Base-by-base conservation (phyloP, 2,329 filamentous ascomycete genomes). In the Talaromyces sp. region DNA sequence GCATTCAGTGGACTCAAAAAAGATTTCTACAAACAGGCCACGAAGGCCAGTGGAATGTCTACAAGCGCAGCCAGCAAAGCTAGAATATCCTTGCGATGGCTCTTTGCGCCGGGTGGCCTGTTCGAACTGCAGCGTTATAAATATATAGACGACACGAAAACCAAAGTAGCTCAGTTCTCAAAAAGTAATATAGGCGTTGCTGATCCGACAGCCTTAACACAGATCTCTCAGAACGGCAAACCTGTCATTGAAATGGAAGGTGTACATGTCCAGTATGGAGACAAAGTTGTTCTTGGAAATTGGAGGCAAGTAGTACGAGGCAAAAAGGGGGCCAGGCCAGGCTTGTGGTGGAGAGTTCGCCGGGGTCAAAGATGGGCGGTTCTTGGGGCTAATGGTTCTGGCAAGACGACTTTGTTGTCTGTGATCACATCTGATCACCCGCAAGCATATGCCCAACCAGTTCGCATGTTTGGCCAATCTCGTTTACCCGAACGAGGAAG, bases 391-490 rank as follows among this genome's bases (percentile, higher is more conserved):
- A 98, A 99, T 71, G 95, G 86, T 13, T 97, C 92, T 0, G 95
- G 95, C 19, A 99, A 99, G 81, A 99, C 95, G 0, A 99, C 95
- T 0, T 85, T 99, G 45, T 86, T 98, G 33, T 95, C 93, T 5
- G 84, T 99, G 6, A 90, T 99, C 66, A 96, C 92, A 66, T 98
- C 94, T 0, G 95, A 99, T 73, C 95, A 99, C 72, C 95, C 95
- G 0, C 94, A 98, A 77, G 89, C 93, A 0, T 99, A 98, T 76
- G 92, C 91, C 0, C 86, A 93, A 27, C 93, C 94, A 0, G 89
- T 99, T 67, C 89, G 87, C 70, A 83, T 97, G 15, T 98, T 99
- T 74, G 92, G 93, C 0, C 87, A 88, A 25, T 90, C 89, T 63
- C 87, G 95, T 22, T 83, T 97, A 0, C 93, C 94, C 0, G 86